These are phyloP conservation scores for Suillus americanus DNA, from an alignment of 768 basidiomycete species.

Conservation along the genomic window DNA sequence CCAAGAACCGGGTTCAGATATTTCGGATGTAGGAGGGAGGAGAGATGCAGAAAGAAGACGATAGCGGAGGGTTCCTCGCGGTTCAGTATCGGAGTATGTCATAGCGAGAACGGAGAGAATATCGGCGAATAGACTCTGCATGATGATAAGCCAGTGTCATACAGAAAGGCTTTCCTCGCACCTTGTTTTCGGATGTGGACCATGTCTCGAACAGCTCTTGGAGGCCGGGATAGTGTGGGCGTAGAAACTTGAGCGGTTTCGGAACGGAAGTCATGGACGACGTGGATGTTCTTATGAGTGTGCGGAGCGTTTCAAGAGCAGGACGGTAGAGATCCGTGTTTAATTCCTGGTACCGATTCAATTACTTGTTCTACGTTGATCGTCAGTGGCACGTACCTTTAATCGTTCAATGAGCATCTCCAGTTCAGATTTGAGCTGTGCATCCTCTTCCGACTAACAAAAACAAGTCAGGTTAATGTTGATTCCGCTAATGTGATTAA, in stretches of 20 bases:
- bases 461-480: constrained; percentile 6
- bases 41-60: constrained; percentile 72
- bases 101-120: constrained; percentile 98
- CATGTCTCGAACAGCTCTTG: constrained; percentile 83
- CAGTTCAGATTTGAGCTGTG: constrained; percentile 88
- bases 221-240: constrained; percentile 88
- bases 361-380: constrained; percentile 6
- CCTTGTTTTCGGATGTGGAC: constrained; percentile 77
- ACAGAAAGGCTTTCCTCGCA: constrained; percentile 23
- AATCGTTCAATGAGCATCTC: constrained; percentile 96
- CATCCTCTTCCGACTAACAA: constrained; percentile 88
- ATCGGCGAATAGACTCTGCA: constrained; percentile 89
- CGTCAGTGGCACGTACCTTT: constrained; percentile 54
- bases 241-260: constrained; percentile 97
- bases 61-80: constrained; percentile 92
- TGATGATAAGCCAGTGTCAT: constrained; percentile 1
- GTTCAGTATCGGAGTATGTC: constrained; percentile 98
- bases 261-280: constrained; percentile 99
- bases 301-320: constrained; percentile 90
- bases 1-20: constrained; percentile 93
- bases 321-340: constrained; percentile 83
- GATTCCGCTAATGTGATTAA: constrained; percentile 13
- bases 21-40: constrained; percentile 59
- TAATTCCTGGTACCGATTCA: constrained; percentile 64
- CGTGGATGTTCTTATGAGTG: constrained; percentile 92